phyloP scores from a whole-genome alignment of 208 protist species.

The Leishmania turanica region DNA sequence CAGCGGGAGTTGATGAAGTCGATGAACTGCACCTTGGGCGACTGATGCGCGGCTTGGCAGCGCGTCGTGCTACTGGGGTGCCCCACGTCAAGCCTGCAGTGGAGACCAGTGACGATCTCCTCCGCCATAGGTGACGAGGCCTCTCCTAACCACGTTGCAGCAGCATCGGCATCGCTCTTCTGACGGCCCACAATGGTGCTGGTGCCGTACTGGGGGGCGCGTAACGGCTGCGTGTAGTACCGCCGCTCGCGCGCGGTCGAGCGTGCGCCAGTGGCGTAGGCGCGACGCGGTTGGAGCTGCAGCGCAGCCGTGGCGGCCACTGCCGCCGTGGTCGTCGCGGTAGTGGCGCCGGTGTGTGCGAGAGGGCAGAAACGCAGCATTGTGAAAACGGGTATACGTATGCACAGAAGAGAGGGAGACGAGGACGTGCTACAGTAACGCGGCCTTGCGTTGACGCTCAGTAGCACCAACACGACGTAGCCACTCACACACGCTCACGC shows the following conservation, averaged over 20 bases:
- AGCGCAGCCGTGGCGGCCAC: background rate
- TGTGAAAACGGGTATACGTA: background rate
- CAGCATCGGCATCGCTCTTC: background rate
- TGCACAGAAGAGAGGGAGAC: background rate
- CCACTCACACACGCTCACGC: background rate
- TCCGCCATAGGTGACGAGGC: conserved; percentile 4
- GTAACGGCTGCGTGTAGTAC: conserved; percentile 28
- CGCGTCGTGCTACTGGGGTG: conserved; percentile 7
- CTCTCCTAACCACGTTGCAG: background rate
- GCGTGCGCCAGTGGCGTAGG: conserved; percentile 16
- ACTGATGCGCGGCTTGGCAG: background rate
- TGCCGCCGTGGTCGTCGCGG: too few relatives aligned
- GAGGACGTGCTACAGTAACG: background rate
- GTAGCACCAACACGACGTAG: background rate
- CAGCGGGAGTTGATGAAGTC: background rate
- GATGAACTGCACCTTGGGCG: background rate
- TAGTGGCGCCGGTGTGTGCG: background rate
- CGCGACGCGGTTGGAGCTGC: conserved; percentile 1
- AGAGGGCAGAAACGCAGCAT: conserved; percentile 4
- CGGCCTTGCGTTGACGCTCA: background rate
- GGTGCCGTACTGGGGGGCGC: conserved; percentile 18
- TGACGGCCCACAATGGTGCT: conserved; percentile 33
- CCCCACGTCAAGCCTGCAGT: background rate
- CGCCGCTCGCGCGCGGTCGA: conserved; percentile 9
- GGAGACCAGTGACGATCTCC: conserved; percentile 3